Base-by-base conservation (phyloP, 306 rosid species). In the Argentina anserina region DNA sequence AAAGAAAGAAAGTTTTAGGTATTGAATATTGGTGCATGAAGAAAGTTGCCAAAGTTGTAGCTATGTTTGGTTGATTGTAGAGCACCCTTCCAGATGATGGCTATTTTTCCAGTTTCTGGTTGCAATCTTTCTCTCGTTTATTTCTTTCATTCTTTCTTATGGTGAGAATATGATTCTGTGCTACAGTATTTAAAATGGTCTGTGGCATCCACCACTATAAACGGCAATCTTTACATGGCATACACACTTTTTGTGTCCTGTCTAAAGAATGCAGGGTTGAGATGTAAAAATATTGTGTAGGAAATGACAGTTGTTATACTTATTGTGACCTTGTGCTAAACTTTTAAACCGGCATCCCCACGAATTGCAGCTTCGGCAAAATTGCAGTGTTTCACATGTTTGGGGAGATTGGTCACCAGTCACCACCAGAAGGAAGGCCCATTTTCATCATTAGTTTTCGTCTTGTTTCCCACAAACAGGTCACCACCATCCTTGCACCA, bases 41-140 rank as follows among this genome's bases (percentile, higher is more conserved):
- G 74, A 75, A 65, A 26, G 65, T 61, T 69, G 43, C 78, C 40
- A 46, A 26, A 46, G 37, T 73, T 40, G 56, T 71, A 67, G 60
- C 26, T 65, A 47, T 47, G 39, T 26, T 73, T 64, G 10, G 39
- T 73, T 47, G 29, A 63, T 39, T 73, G 65, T 67, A 67, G 68
- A 72, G 73, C 33, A 56, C 67, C 76, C 76, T 47, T 70, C 17
- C 52, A 65, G 59, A 37, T 67, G 3, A 45, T 67, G 66, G 50
- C 71, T 50, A 21, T 4, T 78, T 70, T 36, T 7, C 36, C 56
- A 18, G 25, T 63, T 47, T 31, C n/a, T 63, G 9, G 8, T 68
- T 25, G 43, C 72, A 31, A 11, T 43, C 29, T 45, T 64, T 33
- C 0, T 2, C 2, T 36, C 36, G n/a, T n/a, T 0, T 42, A 0